phyloP scores from a whole-genome alignment of 1,284 basidiomycete species.

The Rhodotorula mucilaginosa region DNA sequence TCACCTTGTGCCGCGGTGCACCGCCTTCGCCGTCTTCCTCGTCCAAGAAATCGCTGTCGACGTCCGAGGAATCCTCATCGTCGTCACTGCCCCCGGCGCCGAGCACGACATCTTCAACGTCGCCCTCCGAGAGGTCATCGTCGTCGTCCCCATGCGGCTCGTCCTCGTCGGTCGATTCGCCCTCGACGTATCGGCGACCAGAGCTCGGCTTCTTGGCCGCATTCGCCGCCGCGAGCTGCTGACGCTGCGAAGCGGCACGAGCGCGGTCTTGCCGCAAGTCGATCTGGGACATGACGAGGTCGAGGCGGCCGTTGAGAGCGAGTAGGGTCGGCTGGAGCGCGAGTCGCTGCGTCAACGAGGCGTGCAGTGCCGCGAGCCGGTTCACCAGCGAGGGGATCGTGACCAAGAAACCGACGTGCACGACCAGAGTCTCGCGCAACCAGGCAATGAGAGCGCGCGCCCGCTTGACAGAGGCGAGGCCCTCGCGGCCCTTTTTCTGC shows the following conservation, averaged over 20 bases:
- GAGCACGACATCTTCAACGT: constrained; percentile 30
- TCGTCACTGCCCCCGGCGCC: constrained; percentile 25
- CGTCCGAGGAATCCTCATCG: constrained; percentile 15
- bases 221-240: constrained; percentile 47
- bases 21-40: constrained; percentile 29
- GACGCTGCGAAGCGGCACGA: constrained; percentile 12
- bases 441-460: constrained; percentile 85
- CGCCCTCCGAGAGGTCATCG: constrained; percentile 33
- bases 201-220: constrained; percentile 44
- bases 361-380: constrained; percentile 64
- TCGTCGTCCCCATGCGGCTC: constrained; percentile 17
- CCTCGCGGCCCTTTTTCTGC: constrained; percentile 73
- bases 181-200: constrained; percentile 61
- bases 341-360: constrained; percentile 69
- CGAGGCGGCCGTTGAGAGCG: constrained; percentile 68
- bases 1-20: constrained; percentile 25
- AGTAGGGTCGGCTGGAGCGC: constrained; percentile 44
- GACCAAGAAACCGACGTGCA: constrained; percentile 91
- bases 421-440: constrained; percentile 80
- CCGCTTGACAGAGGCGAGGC: constrained; percentile 62
- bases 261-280: constrained; percentile 40
- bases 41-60: constrained; percentile 23
- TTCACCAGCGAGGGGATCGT: constrained; percentile 53
- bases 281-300: constrained; percentile 73
- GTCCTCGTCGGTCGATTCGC: constrained; percentile 54